These are phyloP conservation scores for Colletotrichum limetticola DNA, from an alignment of 2,329 filamentous ascomycete genomes.

Conservation along the genomic window DNA sequence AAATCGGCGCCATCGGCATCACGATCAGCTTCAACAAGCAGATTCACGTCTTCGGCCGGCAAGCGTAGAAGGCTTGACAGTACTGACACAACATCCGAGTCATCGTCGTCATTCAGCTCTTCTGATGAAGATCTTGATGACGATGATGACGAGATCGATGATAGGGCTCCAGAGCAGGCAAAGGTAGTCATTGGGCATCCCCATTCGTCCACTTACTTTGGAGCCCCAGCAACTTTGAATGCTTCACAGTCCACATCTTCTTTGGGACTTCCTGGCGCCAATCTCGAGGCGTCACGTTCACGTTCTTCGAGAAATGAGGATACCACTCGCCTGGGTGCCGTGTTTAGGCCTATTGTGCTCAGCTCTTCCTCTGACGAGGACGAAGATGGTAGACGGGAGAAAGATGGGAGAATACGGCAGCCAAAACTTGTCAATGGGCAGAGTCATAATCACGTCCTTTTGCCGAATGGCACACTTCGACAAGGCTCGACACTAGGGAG, in stretches of 20 bases:
- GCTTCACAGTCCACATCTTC: not conserved
- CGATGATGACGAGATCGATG: not conserved
- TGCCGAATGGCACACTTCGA: not conserved
- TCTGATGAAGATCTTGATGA: not conserved
- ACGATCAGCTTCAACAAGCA: conserved; percentile 1
- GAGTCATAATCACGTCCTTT: not conserved
- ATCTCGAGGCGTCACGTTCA: not conserved
- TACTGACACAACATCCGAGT: not conserved
- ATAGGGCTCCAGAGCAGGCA: not conserved
- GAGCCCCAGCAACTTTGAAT: not conserved
- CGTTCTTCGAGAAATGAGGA: not conserved
- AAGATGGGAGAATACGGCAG: not conserved
- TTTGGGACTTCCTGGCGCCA: not conserved
- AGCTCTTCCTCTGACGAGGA: conserved; percentile 2
- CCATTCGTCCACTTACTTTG: not conserved
- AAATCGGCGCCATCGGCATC: conserved; percentile 3
- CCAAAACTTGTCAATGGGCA: not conserved
- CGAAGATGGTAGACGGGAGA: not conserved
- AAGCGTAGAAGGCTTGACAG: not conserved
- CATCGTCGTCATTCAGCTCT: not conserved
- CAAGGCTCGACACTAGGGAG: not conserved
- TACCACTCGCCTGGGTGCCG: not conserved
- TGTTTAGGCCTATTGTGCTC: not conserved
- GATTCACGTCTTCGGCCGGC: not conserved
- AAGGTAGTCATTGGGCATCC: not conserved